phyloP scores from a whole-genome alignment of 2,329 filamentous ascomycete species.

The Trichoderma sp. region DNA sequence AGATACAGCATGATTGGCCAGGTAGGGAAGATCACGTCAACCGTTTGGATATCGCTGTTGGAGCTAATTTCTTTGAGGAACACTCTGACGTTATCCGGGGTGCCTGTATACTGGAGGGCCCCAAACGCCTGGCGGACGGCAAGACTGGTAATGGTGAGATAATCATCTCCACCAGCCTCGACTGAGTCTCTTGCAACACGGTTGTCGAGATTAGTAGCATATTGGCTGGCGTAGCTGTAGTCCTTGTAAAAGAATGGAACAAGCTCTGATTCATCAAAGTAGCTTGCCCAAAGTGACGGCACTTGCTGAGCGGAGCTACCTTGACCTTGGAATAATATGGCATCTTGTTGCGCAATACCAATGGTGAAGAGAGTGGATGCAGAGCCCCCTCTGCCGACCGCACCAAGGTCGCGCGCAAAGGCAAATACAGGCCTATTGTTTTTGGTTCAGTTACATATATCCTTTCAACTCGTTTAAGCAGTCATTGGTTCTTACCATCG shows the following conservation, averaged over 20 bases:
- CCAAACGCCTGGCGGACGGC: slow-evolving; percentile 82
- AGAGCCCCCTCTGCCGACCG: slow-evolving; percentile 39
- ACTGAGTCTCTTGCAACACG: slow-evolving; percentile 68
- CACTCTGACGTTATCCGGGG: slow-evolving; percentile 67
- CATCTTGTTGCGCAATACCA: slow-evolving; percentile 73
- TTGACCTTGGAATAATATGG: slow-evolving; percentile 73
- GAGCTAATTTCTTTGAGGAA: slow-evolving; percentile 91
- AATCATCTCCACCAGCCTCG: slow-evolving; percentile 70
- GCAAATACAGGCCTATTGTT: slow-evolving; percentile 71
- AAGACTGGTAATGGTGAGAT: slow-evolving; percentile 73
- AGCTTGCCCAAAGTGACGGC: slow-evolving; percentile 76
- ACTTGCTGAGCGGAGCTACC: slow-evolving; percentile 63
- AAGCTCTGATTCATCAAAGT: slow-evolving; percentile 61
- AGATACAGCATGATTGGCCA: slow-evolving; percentile 83
- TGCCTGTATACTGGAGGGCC: slow-evolving; percentile 71
- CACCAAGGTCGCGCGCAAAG: slow-evolving; percentile 64
- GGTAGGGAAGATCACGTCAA: slow-evolving; percentile 84
- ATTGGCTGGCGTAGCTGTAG: slow-evolving; percentile 59
- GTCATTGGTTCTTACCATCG: slow-evolving; percentile 36
- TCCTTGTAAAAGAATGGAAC: slow-evolving; percentile 76
- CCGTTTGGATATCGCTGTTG: slow-evolving; percentile 83
- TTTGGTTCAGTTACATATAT: not conserved
- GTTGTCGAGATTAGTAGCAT: slow-evolving; percentile 66
- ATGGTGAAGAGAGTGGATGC: slow-evolving; percentile 68
- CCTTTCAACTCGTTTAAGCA: not conserved